Conservation (phyloP, 139 green algal species). For the Chlamydomonas sp. region DNA sequence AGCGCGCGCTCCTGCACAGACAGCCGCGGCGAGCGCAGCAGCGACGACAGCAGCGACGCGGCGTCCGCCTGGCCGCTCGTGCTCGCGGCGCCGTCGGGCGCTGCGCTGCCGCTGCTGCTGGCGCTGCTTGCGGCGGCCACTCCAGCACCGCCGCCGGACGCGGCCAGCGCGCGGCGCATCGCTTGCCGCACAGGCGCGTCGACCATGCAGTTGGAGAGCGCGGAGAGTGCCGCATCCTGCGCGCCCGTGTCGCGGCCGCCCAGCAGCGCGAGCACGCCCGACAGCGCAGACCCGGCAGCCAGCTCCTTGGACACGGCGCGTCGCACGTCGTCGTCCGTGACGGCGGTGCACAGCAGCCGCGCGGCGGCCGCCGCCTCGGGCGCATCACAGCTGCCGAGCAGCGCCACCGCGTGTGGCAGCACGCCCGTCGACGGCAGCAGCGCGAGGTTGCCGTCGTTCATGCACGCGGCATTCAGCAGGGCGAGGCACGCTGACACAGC, state of each 20-base stretch:
- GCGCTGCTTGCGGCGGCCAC: too few species aligned
- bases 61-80: not conserved
- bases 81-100: not conserved
- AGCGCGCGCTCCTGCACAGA: conserved; percentile 25
- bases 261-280: conserved; percentile 22
- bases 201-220: conserved; percentile 44
- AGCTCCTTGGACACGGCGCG: conserved; percentile 28
- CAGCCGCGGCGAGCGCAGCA: not conserved
- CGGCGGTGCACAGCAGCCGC: conserved; percentile 34
- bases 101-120: too few species aligned
- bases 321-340: conserved; percentile 27
- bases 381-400: not conserved
- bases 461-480: conserved; percentile 28
- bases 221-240: conserved; percentile 23
- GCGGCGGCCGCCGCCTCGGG: conserved; percentile 1
- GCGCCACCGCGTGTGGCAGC: not conserved
- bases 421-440: conserved; percentile 20
- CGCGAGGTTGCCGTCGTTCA: conserved; percentile 42
- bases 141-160: too few species aligned
- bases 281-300: not conserved
- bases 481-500: not conserved
- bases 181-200: conserved; percentile 23
- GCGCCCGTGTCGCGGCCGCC: not conserved
- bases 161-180: conserved; percentile 14
- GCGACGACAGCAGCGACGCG: conserved; percentile 2